Evolutionary conservation across 176 grass and related monocot species (phyloP), one percentile per base, ranked within the genome.

Genomic region (Musa troglodytarum): DNA sequence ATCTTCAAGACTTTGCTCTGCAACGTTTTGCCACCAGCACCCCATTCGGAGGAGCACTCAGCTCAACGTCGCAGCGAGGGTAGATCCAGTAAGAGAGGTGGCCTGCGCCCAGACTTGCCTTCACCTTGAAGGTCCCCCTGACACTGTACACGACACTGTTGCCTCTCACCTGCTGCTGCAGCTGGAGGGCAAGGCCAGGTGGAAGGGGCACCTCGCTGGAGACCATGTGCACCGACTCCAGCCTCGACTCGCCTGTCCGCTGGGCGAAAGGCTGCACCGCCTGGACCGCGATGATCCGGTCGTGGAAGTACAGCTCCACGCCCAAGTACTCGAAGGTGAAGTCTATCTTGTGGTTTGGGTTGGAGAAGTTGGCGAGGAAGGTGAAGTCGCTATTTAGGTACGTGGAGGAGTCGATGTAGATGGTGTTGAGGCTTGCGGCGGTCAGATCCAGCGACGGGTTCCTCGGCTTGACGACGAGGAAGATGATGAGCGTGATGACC

Each of bases 351-450:
- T 63, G 86, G 77, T 99, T 99, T 7, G 95, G 88, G 73, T 99
- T 99, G 86, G 95, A 85, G 76, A 99, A 79, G 84, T 99, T 99
- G 73, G 62, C 86, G 15, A 86, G 85, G 29, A 99, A 54, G 54
- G 77, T 87, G 82, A 94, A 79, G 78, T 94, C 90, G 67, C 88
- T 85, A 20, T 92, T 99, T 73, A 87, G 79, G 77, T 91, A 94
- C 50, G 95, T 54, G 0, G 88, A 78, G 0, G 82, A 79, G 57
- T 85, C 80, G 80, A 99, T 17, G 69, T 99, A 99, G 68, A 92
- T 63, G 81, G 81, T 85, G 78, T 89, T 94, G 49, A 99, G 87
- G 59, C 78, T 84, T 15, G 95, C 95, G 72, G 77, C 80, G 29
- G 84, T 73, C 0, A 81, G 23, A 65, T 99, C 86, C 50, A 99